Evolutionary conservation across 805 yeast species (phyloP), one percentile per base, ranked within the genome.

Genomic region (Ogataea minuta): DNA sequence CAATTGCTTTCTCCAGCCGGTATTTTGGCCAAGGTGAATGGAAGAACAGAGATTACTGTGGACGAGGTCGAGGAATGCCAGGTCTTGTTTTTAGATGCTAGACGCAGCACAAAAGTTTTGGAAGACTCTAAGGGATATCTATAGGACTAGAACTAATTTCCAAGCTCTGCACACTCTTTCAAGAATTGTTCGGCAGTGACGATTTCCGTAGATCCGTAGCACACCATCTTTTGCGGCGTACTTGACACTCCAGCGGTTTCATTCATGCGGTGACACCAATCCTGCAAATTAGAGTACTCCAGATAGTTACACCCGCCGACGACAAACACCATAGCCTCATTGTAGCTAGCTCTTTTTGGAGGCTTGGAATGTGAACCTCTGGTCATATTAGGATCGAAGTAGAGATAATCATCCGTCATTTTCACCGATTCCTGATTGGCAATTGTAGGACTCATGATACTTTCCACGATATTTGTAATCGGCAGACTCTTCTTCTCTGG

Each of bases 281-380:
- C 96, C 62, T 87, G 95, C 56, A 93, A 73, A 56, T 91, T 91
- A 44, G 90, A 95, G 59, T 91, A 93, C 66, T 93, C 99, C 46
- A 86, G 67, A 59, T 89, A 93, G 62, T 87, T 90, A 33, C 98
- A 98, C 24, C 99, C 99, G 17, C 99, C 99, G 40, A 93, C 90
- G 36, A 90, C 87, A 61, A 93, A 93, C 14, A 93, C 95, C 34
- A 87, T 67, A 2, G 95, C 79, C 50, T 88, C 93, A 43, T 79
- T 79, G 60, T 86, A 88, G 9, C 81, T 68, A 50, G 82, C 85
- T 56, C 95, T 78, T 60, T 79, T 84, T 26, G 97, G 97, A 25
- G 90, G 91, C 52, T 84, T 80, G 3, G 95, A 80, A 53, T 84
- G 90, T 6, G 95, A 83, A 4, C 98, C 98, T 49, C 98, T 76